Percentiles rank a stretch among this genome's conserved stretches.
phyloP scores from a whole-genome alignment of 1,284 basidiomycete species.

The Sporisorium iseilematis-ciliati region DNA sequence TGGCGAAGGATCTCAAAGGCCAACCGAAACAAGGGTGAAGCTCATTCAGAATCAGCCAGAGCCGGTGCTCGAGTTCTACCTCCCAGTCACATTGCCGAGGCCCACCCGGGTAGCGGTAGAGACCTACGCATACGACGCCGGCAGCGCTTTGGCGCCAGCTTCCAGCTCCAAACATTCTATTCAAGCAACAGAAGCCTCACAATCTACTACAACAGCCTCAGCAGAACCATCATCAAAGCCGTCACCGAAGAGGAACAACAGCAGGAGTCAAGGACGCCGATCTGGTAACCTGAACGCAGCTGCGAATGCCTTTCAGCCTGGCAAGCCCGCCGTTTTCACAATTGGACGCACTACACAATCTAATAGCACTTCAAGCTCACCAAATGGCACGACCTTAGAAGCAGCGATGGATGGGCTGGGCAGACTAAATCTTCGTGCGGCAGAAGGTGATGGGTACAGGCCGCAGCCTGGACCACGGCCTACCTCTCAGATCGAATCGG shows the following conservation, averaged over 20 bases:
- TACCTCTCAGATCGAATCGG: background rate
- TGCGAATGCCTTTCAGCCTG: constrained; percentile 28
- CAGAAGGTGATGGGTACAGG: too few species aligned
- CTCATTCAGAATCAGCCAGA: constrained; percentile 14
- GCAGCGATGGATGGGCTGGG: background rate
- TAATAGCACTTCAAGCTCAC: background rate
- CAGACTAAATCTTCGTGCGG: background rate
- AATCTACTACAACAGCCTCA: background rate
- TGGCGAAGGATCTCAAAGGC: background rate
- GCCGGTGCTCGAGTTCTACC: constrained; percentile 21
- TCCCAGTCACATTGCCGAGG: constrained; percentile 35
- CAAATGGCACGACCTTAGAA: background rate
- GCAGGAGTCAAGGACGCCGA: background rate
- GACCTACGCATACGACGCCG: constrained; percentile 4
- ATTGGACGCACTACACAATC: background rate
- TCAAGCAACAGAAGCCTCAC: background rate
- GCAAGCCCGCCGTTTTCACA: background rate
- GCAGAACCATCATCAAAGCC: background rate
- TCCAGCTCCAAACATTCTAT: background rate
- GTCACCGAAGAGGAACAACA: background rate
- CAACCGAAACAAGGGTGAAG: constrained; percentile 20
- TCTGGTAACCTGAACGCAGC: constrained; percentile 18
- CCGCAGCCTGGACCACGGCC: too few species aligned
- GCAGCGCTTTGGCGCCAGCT: background rate
- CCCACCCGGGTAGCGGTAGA: constrained; percentile 29